Evolutionary conservation across 306 rosid genomes (phyloP).

Genomic region (Prunus dulcis): DNA sequence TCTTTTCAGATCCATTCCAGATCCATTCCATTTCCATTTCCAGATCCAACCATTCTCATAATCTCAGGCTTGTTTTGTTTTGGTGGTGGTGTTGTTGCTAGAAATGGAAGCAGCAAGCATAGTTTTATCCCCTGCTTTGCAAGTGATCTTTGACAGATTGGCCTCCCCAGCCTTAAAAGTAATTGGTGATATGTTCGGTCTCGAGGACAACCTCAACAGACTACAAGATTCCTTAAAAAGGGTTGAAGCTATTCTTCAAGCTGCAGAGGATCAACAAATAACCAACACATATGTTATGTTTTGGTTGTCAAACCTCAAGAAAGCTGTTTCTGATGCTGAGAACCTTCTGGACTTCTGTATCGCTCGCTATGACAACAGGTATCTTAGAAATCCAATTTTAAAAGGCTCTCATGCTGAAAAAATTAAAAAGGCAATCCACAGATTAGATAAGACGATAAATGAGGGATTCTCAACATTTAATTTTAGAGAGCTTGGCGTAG

Average conservation of each 20-base stretch:
- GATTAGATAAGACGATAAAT: not conserved
- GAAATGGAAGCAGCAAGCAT: not conserved
- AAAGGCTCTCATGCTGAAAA: not conserved
- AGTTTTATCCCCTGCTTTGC: not conserved
- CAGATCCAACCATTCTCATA: not conserved
- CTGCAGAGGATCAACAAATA: conserved; percentile 10
- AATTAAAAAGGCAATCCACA: not conserved
- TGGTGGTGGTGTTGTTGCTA: not conserved
- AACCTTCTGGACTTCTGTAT: not conserved
- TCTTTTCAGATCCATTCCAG: too few species aligned
- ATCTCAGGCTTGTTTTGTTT: not conserved
- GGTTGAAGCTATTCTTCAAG: conserved; percentile 10
- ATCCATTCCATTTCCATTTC: not conserved
- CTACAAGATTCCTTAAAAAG: not conserved
- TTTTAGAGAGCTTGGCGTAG: not conserved
- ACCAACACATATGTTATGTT: not conserved
- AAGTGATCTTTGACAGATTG: conserved; percentile 11
- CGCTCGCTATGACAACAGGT: too few species aligned
- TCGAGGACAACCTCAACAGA: not conserved
- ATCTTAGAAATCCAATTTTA: too few species aligned
- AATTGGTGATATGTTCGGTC: not conserved
- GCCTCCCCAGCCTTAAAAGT: not conserved
- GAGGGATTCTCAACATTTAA: not conserved
- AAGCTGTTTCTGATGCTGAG: not conserved
- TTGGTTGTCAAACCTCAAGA: conserved; percentile 2